phyloP scores from a whole-genome alignment of 1,284 basidiomycete species.

The Chondrostereum purpureum region DNA sequence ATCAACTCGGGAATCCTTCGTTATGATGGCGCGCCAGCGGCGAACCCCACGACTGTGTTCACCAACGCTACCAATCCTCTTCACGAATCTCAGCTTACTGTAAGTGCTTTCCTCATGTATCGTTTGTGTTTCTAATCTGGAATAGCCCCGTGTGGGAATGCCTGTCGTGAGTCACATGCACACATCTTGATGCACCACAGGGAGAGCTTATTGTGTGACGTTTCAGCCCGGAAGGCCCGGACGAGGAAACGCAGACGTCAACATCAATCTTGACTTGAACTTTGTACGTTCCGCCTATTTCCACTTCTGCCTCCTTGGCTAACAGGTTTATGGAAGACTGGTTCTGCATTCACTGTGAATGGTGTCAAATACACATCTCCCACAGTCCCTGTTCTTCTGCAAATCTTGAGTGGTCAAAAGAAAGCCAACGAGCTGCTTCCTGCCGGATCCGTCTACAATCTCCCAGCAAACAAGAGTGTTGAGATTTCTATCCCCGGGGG shows the following conservation, averaged over 20 bases:
- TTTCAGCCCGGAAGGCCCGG: slow-evolving; percentile 19
- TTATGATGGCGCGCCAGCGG: slow-evolving; percentile 31
- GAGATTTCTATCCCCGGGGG: slow-evolving; percentile 36
- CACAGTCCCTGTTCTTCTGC: slow-evolving; percentile 31
- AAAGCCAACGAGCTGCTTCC: slow-evolving; percentile 39
- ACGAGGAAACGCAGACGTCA: slow-evolving; percentile 22
- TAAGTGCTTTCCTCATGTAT: background rate
- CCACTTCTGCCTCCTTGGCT: no score
- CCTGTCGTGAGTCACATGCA: no score
- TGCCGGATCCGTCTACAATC: slow-evolving; percentile 33
- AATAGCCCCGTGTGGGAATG: no score
- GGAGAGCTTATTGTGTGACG: no score
- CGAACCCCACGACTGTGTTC: slow-evolving; percentile 25
- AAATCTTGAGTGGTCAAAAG: slow-evolving; percentile 42
- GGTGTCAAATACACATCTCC: slow-evolving; percentile 8
- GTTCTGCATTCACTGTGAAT: slow-evolving; percentile 12
- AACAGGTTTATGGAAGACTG: no score
- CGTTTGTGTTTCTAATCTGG: no score
- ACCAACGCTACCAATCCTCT: background rate
- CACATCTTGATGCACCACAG: no score
- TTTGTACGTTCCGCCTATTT: no score
- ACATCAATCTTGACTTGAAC: slow-evolving; percentile 20
- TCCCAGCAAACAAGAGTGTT: slow-evolving; percentile 40
- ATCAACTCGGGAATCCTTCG: slow-evolving; percentile 37
- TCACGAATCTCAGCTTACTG: background rate